phyloP scores from a whole-genome alignment of 2,329 filamentous ascomycete species.

The Aspergillus alliaceus region DNA sequence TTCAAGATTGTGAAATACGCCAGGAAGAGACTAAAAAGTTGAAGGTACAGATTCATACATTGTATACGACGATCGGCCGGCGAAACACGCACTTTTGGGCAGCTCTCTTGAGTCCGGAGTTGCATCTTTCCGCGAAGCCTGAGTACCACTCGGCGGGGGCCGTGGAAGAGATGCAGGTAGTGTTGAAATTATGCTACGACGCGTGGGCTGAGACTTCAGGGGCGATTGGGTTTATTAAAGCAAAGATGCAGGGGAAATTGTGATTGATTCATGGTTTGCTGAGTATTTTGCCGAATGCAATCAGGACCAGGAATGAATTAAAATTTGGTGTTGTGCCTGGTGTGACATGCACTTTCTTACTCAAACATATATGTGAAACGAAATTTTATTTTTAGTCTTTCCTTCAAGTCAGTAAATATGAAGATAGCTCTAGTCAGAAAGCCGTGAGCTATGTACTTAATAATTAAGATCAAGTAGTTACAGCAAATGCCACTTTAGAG shows the following conservation, averaged over 20 bases:
- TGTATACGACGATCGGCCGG: background rate
- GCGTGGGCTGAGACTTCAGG: background rate
- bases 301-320: too few species aligned
- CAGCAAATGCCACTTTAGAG: too few species aligned
- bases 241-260: background rate
- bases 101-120: background rate
- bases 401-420: too few species aligned
- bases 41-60: background rate
- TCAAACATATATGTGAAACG: too few species aligned
- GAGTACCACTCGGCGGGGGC: background rate
- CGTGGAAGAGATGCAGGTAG: background rate
- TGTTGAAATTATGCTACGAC: background rate
- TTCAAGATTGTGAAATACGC: background rate
- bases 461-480: too few species aligned
- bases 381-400: too few species aligned
- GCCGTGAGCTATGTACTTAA: too few species aligned
- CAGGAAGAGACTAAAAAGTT: background rate
- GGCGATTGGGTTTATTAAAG: background rate
- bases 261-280: too few species aligned
- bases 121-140: background rate
- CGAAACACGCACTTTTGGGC: background rate
- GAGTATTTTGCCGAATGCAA: too few species aligned
- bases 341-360: too few species aligned
- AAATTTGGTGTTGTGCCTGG: too few species aligned
- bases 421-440: too few species aligned